Conservation (phyloP, 2,329 filamentous ascomycete genomes). For the Trichoderma oligosporum region DNA sequence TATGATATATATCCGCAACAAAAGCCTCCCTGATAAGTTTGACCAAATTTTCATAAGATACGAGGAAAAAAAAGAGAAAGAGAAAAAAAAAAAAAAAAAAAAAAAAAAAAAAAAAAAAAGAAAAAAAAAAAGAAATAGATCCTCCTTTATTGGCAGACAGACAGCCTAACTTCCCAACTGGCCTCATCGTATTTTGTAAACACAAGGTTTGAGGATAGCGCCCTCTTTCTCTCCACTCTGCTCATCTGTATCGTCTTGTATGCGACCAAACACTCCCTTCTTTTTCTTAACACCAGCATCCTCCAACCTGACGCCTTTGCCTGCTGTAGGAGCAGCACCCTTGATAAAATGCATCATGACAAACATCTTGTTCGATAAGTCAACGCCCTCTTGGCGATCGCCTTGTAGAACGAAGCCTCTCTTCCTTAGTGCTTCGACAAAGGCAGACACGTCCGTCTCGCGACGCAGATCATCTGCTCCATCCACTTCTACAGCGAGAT, state of each 20-base stretch:
- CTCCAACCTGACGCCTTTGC: conserved; percentile 62
- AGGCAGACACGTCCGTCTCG: conserved; percentile 82
- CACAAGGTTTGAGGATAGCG: conserved; percentile 79
- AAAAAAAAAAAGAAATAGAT: background rate
- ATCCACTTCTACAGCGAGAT: conserved; percentile 68
- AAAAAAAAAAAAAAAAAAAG: background rate
- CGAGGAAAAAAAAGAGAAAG: background rate
- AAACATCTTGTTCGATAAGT: conserved; percentile 96
- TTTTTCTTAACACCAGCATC: conserved; percentile 46
- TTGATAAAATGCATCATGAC: conserved; percentile 96
- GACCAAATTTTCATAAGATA: background rate
- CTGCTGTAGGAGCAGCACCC: conserved; percentile 66
- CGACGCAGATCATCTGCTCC: conserved; percentile 59
- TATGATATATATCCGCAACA: background rate
- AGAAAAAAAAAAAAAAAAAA: background rate
- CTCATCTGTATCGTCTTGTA: conserved; percentile 51
- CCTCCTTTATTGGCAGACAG: background rate
- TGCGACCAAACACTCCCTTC: conserved; percentile 50
- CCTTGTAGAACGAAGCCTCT: conserved; percentile 82
- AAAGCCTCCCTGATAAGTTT: background rate
- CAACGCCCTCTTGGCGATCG: conserved; percentile 58
- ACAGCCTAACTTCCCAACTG: too few relatives aligned
- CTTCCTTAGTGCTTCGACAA: conserved; percentile 75
- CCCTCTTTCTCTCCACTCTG: conserved; percentile 62
- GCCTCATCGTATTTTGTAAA: conserved; percentile 82